Percentiles rank a stretch among this genome's conserved stretches.
Conservation (phyloP, 331 rosid genomes). For the Pyrus hybrid region DNA sequence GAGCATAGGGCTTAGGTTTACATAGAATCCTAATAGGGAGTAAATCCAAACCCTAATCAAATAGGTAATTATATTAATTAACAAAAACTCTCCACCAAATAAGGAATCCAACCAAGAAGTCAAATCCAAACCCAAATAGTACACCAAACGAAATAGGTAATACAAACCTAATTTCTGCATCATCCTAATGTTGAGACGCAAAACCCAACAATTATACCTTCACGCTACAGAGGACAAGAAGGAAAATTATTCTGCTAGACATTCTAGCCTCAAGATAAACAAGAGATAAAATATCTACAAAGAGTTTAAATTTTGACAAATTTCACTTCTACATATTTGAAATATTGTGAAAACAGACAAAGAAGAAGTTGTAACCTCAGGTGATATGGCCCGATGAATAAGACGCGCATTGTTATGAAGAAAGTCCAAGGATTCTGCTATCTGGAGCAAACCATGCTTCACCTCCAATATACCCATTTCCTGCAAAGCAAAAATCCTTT, state of each 20-base stretch:
- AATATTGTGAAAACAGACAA: background rate
- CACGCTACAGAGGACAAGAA: background rate
- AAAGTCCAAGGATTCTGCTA: slow-evolving; percentile 91
- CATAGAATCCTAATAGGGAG: too few relatives aligned
- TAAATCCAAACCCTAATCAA: too few relatives aligned
- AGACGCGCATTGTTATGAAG: slow-evolving; percentile 90
- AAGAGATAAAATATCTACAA: background rate
- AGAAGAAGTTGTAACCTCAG: slow-evolving; percentile 50
- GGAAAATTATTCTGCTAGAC: background rate
- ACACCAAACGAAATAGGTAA: too few relatives aligned
- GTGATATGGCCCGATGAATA: slow-evolving; percentile 84
- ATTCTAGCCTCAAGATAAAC: background rate
- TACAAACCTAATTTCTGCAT: too few relatives aligned
- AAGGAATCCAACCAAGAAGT: too few relatives aligned
- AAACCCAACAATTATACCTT: background rate
- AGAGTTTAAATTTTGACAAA: background rate
- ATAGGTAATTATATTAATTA: too few relatives aligned
- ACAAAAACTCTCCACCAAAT: too few relatives aligned
- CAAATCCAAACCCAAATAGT: too few relatives aligned
- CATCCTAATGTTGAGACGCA: too few relatives aligned
- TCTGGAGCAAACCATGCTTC: slow-evolving; percentile 95
- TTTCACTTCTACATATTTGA: background rate
- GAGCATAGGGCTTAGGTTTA: too few relatives aligned
- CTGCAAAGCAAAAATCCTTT: slow-evolving; percentile 28
- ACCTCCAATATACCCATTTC: slow-evolving; percentile 92